Percentiles rank a stretch among this genome's conserved stretches.
Conservation (phyloP, 192 early-diverging fungal genomes). For the Rhizoclosmatium globosum region DNA sequence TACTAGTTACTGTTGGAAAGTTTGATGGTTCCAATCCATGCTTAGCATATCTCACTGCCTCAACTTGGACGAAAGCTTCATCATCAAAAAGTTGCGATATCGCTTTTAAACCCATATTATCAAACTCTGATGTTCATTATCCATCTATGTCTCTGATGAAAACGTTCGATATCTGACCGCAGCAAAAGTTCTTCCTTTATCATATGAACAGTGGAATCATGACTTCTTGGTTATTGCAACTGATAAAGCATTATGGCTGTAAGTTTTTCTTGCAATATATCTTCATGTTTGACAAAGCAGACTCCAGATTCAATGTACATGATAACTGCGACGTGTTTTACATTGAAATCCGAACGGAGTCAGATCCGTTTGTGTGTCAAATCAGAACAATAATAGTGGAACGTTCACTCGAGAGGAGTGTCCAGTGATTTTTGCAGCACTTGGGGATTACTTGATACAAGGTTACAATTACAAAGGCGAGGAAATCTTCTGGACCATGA, state of each 20-base stretch:
- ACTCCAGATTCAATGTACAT: slow-evolving; percentile 19
- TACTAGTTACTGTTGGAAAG: too few relatives aligned
- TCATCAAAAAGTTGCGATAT: too few relatives aligned
- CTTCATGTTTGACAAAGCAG: neutral
- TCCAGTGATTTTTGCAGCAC: slow-evolving; percentile 15
- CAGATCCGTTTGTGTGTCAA: neutral
- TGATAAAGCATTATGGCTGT: slow-evolving; percentile 12
- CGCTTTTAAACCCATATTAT: too few relatives aligned
- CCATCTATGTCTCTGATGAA: too few relatives aligned
- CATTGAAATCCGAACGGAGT: neutral
- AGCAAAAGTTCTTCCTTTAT: neutral
- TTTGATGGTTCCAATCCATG: too few relatives aligned
- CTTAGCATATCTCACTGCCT: too few relatives aligned
- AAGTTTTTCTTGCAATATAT: slow-evolving; percentile 1
- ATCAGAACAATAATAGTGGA: neutral
- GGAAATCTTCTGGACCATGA: slow-evolving; percentile 35
- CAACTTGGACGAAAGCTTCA: too few relatives aligned
- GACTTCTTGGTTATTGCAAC: slow-evolving; percentile 29
- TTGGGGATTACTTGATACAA: slow-evolving; percentile 22
- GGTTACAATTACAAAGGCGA: slow-evolving; percentile 33
- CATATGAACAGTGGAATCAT: neutral
- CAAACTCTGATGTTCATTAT: too few relatives aligned
- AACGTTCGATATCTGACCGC: neutral
- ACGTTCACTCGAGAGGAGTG: neutral
- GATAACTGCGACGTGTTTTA: slow-evolving; percentile 17